A percentile compares a stretch with the other conserved stretches of the same genome.
phyloP scores from a whole-genome alignment of 2,329 filamentous ascomycete species.

The Verticillium nubilum region DNA sequence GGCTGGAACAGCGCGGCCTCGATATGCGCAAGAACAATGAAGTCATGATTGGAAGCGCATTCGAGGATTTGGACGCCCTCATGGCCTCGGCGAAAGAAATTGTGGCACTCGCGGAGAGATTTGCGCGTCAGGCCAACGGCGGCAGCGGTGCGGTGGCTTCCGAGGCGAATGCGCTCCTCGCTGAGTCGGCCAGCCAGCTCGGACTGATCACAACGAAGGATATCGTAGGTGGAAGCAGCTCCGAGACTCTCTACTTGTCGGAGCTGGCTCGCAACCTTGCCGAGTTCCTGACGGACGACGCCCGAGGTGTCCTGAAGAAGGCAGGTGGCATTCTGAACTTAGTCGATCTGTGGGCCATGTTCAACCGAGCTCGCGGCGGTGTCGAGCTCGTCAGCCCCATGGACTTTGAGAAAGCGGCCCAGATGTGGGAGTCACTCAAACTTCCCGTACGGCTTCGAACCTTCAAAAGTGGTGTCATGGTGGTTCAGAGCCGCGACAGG shows the following conservation, averaged over 20 bases:
- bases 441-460: slow-evolving; percentile 80
- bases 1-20: slow-evolving; percentile 78
- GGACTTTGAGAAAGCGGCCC: slow-evolving; percentile 87
- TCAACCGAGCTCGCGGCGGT: slow-evolving; percentile 87
- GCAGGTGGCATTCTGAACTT: slow-evolving; percentile 86
- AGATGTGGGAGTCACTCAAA: slow-evolving; percentile 80
- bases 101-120: slow-evolving; percentile 83
- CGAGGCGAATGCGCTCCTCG: slow-evolving; percentile 70
- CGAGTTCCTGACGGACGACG: slow-evolving; percentile 84
- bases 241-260: slow-evolving; percentile 83
- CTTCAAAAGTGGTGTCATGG: slow-evolving; percentile 91
- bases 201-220: slow-evolving; percentile 93
- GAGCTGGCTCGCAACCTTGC: slow-evolving; percentile 80
- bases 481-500: slow-evolving; percentile 81
- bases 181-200: slow-evolving; percentile 76
- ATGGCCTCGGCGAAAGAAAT: slow-evolving; percentile 98
- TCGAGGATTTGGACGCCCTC: slow-evolving; percentile 91
- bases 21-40: slow-evolving; percentile 91
- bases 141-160: slow-evolving; percentile 54
- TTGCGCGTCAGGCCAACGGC: slow-evolving; percentile 62
- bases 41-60: slow-evolving; percentile 84
- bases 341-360: slow-evolving; percentile 89
- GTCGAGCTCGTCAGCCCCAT: slow-evolving; percentile 89
- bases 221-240: slow-evolving; percentile 69
- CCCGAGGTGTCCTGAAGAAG: slow-evolving; percentile 67